These are phyloP conservation scores for Pichia occidentalis DNA, from an alignment of 805 yeast genomes.

Conservation along the genomic window DNA sequence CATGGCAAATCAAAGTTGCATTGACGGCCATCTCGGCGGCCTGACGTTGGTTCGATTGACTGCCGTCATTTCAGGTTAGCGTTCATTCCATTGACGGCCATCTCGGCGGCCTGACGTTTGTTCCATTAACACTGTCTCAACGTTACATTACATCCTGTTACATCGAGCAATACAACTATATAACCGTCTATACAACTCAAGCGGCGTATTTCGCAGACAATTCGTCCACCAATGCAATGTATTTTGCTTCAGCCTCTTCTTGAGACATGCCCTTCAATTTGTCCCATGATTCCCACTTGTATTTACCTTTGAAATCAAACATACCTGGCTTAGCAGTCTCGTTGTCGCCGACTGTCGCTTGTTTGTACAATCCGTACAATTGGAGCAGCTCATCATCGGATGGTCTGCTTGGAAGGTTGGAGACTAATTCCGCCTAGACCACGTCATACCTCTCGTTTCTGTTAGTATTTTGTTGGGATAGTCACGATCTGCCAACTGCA, in stretches of 20 bases:
- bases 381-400: slow-evolving; percentile 78
- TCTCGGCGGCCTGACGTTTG: too few relatives aligned
- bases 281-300: slow-evolving; percentile 98
- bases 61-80: too few relatives aligned
- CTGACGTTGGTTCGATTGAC: too few relatives aligned
- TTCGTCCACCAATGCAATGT: slow-evolving; percentile 62
- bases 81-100: too few relatives aligned
- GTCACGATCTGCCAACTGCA: too few relatives aligned
- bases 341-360: slow-evolving; percentile 96
- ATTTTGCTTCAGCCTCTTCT: slow-evolving; percentile 84
- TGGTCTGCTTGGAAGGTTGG: slow-evolving; percentile 69
- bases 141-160: too few relatives aligned
- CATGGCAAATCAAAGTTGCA: slow-evolving; percentile 2
- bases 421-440: slow-evolving; percentile 70
- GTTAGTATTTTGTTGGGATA: slow-evolving; percentile 6
- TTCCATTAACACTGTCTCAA: too few relatives aligned
- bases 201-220: slow-evolving; percentile 44
- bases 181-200: too few relatives aligned
- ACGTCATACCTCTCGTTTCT: background rate
- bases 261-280: slow-evolving; percentile 76
- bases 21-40: too few relatives aligned
- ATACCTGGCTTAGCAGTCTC: slow-evolving; percentile 80
- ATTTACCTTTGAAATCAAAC: slow-evolving; percentile 89
- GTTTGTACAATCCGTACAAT: slow-evolving; percentile 91
- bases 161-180: too few relatives aligned